Evolutionary conservation across 257 asterid species (phyloP), one percentile per base, ranked within the genome.

Genomic region (Gentiana straminea): DNA sequence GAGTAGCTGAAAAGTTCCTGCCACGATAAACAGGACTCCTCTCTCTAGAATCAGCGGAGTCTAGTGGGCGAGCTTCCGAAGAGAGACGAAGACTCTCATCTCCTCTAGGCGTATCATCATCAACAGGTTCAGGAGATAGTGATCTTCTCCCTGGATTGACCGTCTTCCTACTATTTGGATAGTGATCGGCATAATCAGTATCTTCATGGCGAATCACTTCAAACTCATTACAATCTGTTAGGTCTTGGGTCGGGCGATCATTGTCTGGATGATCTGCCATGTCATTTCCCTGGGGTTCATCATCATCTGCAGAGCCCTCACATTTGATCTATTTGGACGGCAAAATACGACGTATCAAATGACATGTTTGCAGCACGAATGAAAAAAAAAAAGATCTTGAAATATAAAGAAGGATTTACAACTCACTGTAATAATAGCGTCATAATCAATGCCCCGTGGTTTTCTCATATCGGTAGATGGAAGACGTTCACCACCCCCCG

Each of bases 381-480:
- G 13, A 39, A 13, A 35, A 13, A 10, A 54, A 51, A 2, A 9
- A 3, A 35, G 13, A 2, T 13, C 8, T 13, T 54, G 12, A 54
- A n/a, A 39, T 32, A 52, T 45, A 37, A 36, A 7, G 38, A 8
- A 51, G 44, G 15, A 32, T 33, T 12, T 37, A 34, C 13, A 51
- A 13, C 64, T 37, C 4, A 83, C 99, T 85, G 83, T 95, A 47
- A 92, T 92, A 56, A 92, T 73, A 55, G 84, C 80, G 80, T 92
- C 99, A 0, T 75, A 55, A 72, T 92, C 99, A 59, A 84, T 94
- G 60, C 78, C 66, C 50, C 99, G 78, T 56, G 86, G 86, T 61
- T 94, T 95, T 66, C 99, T 77, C 51, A 94, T 80, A 67, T 92
- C 99, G 59, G 73, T 68, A 5, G 99, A 88, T 67, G 99, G 97